phyloP scores from a whole-genome alignment of 768 basidiomycete genomes.

The Cystoderma amianthinum region DNA sequence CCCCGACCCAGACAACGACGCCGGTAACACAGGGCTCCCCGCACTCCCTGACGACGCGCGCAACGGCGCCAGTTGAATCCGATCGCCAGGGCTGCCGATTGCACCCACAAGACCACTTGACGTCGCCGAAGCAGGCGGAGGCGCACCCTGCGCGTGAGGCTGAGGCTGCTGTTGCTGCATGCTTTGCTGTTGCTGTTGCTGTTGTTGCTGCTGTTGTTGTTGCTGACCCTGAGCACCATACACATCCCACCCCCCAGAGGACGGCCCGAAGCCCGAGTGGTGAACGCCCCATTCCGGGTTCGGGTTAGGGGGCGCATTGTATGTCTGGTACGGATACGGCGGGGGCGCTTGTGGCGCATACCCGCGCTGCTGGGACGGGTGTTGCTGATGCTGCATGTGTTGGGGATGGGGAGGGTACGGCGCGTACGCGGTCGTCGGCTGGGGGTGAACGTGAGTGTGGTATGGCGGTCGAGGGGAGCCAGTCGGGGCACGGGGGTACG shows the following conservation, averaged over 20 bases:
- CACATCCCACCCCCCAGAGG: slow-evolving; percentile 2
- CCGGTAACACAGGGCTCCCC: slow-evolving; percentile 8
- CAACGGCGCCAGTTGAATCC: slow-evolving; percentile 56
- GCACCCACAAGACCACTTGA: slow-evolving; percentile 10
- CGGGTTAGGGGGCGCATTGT: background rate
- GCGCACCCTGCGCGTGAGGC: slow-evolving; percentile 3
- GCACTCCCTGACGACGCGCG: slow-evolving; percentile 13
- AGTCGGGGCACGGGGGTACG: slow-evolving; percentile 5
- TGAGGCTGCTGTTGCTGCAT: slow-evolving; percentile 8
- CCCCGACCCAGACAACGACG: slow-evolving; percentile 2
- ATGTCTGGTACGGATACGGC: slow-evolving; percentile 3
- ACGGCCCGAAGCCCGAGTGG: slow-evolving; percentile 2
- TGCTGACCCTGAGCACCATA: slow-evolving; percentile 2
- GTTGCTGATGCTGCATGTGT: slow-evolving; percentile 9
- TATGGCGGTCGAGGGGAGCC: slow-evolving; percentile 8
- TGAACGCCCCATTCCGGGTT: slow-evolving; percentile 4
- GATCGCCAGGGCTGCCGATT: slow-evolving; percentile 20
- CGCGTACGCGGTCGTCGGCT: slow-evolving; percentile 6
- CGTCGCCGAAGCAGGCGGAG: slow-evolving; percentile 4
- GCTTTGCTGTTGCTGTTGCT: slow-evolving; percentile 14
- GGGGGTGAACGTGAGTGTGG: slow-evolving; percentile 10
- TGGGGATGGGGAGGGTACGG: slow-evolving; percentile 7
- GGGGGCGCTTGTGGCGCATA: slow-evolving; percentile 5
- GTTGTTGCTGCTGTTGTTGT: slow-evolving; percentile 12
- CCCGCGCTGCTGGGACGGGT: background rate